Base-by-base conservation (phyloP, 2,329 filamentous ascomycete species). In the Ceratocystis smalleyi region DNA sequence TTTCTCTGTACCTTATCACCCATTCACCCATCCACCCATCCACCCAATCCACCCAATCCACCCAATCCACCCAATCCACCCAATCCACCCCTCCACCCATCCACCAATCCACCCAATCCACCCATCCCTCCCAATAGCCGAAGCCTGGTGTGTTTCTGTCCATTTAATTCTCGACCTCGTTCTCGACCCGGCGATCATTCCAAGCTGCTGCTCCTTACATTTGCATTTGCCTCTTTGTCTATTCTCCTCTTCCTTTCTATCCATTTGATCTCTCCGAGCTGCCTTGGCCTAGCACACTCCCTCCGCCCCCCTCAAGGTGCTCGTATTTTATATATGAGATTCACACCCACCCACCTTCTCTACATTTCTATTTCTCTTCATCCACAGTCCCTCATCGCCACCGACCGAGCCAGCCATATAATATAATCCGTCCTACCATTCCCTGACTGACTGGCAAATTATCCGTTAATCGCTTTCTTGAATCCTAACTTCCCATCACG, bases 311-410 rank as follows among this genome's bases (percentile, higher is more conserved):
- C n/a, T 8, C 3, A 32, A 55, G 12, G 22, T 32, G 51, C 7
- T 32, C 27, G 51, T 55, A 55, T n/a, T 32, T 55, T 55, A 30
- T 32, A 10, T 55, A 55, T 7, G 30, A 55, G 30, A 55, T 57
- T 43, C 55, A 51, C 49, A 57, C 67, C 35, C 49, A 57, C 67
- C 35, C 35, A 65, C 43, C 66, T 65, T 47, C 57, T 62, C 66
- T 22, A 12, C 35, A 40, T 24, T 59, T 62, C 30, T 54, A 65
- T 55, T 67, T 63, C 22, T 63, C 22, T 51, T 43, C 43, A 40
- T 22, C 63, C 59, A 27, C 59, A n/a, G n/a, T 7, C 19, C 8
- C 22, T n/a, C 51, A 32, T 55, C 30, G 51, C 51, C 51, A 55
- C 51, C 51, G 51, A 55, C 51, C 17, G 24, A 55, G 51, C 51